Evolutionary conservation across 176 grass and related monocot species (phyloP), one percentile per base, ranked within the genome.

Genomic region (Raddia distichophylla): DNA sequence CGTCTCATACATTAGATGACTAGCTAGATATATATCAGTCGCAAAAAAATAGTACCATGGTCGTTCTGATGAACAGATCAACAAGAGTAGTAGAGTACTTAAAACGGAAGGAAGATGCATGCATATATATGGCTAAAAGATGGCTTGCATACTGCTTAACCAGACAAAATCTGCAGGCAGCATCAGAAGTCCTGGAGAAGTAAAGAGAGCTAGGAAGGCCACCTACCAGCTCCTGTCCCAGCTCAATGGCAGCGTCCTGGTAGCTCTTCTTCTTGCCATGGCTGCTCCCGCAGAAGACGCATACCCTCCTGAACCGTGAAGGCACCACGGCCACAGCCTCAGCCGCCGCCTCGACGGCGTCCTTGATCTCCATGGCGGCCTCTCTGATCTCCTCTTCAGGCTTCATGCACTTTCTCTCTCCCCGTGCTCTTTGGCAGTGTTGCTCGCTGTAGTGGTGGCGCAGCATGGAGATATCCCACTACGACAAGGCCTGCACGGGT

Each of bases 251-350:
- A 61, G 81, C 81, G 67, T 88, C 86, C 49, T 88, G 86, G 74
- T 88, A 88, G 80, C 58, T 84, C 74, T 59, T 73, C 80, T 88
- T 88, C 86, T 83, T 88, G 67, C 86, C 86, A 48, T 74, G 80
- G 86, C 86, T 88, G 67, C 86, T 88, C 8, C 86, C 80, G 13
- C 86, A 88, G 51, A 88, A 88, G 55, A 88, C 86, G 15, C 86
- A 88, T 46, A 88, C 74, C 81, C 81, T 88, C 68, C 61, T 80
- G 75, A 88, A 87, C 66, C 86, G 64, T 64, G 79, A 83, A 2
- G 49, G 60, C 58, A 47, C 56, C 64, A 63, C 75, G 16, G 35
- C 79, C 66, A 63, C 67, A 16, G 35, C 79, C 66, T 47, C 51
- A 13, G 42, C 18, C 9, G 37, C 42, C 42, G 71, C 54, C 69